phyloP scores from a whole-genome alignment of 805 yeast species.

The Wickerhamomyces sydowiorum region DNA sequence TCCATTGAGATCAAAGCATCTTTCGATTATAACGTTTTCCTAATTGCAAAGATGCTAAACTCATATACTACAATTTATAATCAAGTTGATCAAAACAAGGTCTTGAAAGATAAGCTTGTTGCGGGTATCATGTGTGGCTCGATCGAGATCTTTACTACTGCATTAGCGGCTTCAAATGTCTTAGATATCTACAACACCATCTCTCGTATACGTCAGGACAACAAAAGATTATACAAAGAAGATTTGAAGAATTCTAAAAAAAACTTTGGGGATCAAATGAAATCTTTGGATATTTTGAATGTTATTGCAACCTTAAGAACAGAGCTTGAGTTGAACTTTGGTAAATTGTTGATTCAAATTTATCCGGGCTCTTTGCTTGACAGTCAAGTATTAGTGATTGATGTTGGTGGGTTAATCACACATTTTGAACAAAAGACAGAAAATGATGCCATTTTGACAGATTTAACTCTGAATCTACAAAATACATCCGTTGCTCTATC shows the following conservation, averaged over 20 bases:
- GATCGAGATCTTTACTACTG: slow-evolving; percentile 64
- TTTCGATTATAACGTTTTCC: slow-evolving; percentile 82
- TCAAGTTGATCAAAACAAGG: slow-evolving; percentile 44
- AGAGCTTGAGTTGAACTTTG: slow-evolving; percentile 56
- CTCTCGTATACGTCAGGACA: slow-evolving; percentile 67
- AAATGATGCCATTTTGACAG: slow-evolving; percentile 36
- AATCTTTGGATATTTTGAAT: slow-evolving; percentile 20
- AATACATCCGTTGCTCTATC: slow-evolving; percentile 68
- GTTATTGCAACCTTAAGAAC: slow-evolving; percentile 48
- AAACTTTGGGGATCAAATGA: slow-evolving; percentile 5
- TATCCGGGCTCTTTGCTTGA: slow-evolving; percentile 84
- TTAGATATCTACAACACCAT: slow-evolving; percentile 72
- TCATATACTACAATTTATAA: slow-evolving; percentile 58
- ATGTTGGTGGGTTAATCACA: slow-evolving; percentile 48
- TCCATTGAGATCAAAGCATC: slow-evolving; percentile 55
- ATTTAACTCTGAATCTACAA: slow-evolving; percentile 52
- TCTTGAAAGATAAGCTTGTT: slow-evolving; percentile 54
- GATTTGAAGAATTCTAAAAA: slow-evolving; percentile 57
- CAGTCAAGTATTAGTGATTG: slow-evolving; percentile 62
- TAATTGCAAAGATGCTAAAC: slow-evolving; percentile 48
- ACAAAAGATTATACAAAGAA: slow-evolving; percentile 65
- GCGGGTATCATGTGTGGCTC: slow-evolving; percentile 45
- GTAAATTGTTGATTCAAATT: slow-evolving; percentile 51
- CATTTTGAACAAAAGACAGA: slow-evolving; percentile 44
- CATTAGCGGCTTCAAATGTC: slow-evolving; percentile 78